Percentiles rank a stretch among this genome's conserved stretches.
These are phyloP conservation scores for Coniochaeta ligniaria DNA, from an alignment of 2,329 filamentous ascomycete species.

Conservation along the genomic window DNA sequence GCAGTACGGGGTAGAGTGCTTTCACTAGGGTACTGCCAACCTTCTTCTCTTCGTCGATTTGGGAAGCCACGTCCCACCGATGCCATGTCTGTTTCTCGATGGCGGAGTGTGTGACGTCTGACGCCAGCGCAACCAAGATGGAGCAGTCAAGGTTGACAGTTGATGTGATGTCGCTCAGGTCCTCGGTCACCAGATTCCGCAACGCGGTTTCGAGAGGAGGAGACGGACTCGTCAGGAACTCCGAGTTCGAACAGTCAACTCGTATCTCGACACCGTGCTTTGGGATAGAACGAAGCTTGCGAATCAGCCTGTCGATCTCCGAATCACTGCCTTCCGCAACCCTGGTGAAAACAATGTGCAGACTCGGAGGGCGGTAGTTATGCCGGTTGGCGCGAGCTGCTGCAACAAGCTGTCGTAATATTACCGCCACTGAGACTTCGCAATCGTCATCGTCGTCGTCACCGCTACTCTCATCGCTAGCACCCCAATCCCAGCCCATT, in stretches of 20 bases:
- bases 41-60: slow-evolving; percentile 41
- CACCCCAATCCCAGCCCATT: slow-evolving; percentile 15
- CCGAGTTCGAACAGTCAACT: slow-evolving; percentile 18
- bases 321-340: slow-evolving; percentile 8
- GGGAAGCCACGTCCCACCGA: slow-evolving; percentile 53
- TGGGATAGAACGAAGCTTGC: slow-evolving; percentile 13
- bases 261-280: slow-evolving; percentile 13
- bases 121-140: slow-evolving; percentile 64
- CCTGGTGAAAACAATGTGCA: slow-evolving; percentile 9
- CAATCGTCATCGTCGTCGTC: slow-evolving; percentile 9
- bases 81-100: slow-evolving; percentile 29
- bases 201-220: slow-evolving; percentile 14
- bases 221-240: slow-evolving; percentile 11
- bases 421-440: slow-evolving; percentile 4
- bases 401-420: slow-evolving; percentile 4
- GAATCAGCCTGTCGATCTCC: slow-evolving; percentile 18
- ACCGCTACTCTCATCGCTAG: slow-evolving; percentile 11
- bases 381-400: slow-evolving; percentile 4
- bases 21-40: slow-evolving; percentile 46
- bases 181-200: slow-evolving; percentile 11
- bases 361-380: slow-evolving; percentile 6
- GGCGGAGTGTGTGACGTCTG: slow-evolving; percentile 59
- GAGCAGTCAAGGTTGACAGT: slow-evolving; percentile 59
- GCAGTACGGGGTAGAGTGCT: slow-evolving; percentile 56
- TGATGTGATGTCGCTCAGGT: slow-evolving; percentile 13